phyloP scores from a whole-genome alignment of 1,284 basidiomycete species.

The Exobasidium rhododendri region DNA sequence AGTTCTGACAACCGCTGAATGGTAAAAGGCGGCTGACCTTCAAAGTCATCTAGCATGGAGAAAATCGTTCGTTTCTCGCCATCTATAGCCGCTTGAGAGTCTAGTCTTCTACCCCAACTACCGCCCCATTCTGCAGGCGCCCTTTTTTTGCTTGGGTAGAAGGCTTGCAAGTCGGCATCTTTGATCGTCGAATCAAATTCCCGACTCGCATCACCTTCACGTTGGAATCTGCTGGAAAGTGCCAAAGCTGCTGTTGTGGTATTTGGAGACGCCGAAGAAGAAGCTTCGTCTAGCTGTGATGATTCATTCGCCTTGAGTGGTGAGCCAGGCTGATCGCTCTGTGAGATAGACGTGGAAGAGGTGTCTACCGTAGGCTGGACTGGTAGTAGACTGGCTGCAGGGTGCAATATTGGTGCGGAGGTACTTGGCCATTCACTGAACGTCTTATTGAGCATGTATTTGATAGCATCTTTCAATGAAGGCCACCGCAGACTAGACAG shows the following conservation, averaged over 20 bases:
- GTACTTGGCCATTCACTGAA: slow-evolving; percentile 2
- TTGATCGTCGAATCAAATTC: not conserved
- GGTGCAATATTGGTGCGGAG: slow-evolving; percentile 3
- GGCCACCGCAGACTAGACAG: slow-evolving; percentile 9
- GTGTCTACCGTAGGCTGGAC: not conserved
- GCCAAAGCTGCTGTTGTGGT: not conserved
- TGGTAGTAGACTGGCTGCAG: slow-evolving; percentile 5
- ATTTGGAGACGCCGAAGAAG: not conserved
- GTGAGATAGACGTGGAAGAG: not conserved
- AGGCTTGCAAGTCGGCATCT: slow-evolving; percentile 9
- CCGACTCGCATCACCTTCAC: not conserved
- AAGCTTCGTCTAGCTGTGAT: not conserved
- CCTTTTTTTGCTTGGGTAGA: slow-evolving; percentile 8
- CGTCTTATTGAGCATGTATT: slow-evolving; percentile 14
- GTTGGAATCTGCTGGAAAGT: not conserved
- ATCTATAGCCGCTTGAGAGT: slow-evolving; percentile 3
- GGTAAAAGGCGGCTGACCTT: slow-evolving; percentile 38
- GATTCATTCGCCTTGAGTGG: not conserved
- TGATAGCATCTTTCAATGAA: slow-evolving; percentile 10
- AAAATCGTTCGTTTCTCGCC: slow-evolving; percentile 12
- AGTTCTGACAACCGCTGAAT: slow-evolving; percentile 37
- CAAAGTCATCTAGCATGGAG: slow-evolving; percentile 34
- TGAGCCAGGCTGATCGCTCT: not conserved
- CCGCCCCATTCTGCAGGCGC: slow-evolving; percentile 5
- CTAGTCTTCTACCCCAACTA: slow-evolving; percentile 11